phyloP scores from a whole-genome alignment of 805 yeast genomes.

The Lipomyces sp. region DNA sequence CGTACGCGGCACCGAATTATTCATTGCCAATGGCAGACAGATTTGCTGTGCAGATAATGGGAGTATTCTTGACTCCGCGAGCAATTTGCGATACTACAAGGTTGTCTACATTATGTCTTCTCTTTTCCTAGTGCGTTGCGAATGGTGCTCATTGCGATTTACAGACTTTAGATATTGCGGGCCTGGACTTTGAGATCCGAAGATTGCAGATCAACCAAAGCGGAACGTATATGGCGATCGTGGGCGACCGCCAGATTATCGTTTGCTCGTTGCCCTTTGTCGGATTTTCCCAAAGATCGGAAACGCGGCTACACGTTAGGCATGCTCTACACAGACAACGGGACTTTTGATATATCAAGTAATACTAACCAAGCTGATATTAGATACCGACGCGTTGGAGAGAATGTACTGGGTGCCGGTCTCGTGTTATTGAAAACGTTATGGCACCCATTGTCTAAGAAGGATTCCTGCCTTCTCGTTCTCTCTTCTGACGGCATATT shows the following conservation, averaged over 20 bases:
- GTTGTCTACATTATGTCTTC: slow-evolving; percentile 1
- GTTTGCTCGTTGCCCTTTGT: slow-evolving; percentile 19
- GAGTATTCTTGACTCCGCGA: slow-evolving; percentile 7
- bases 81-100: slow-evolving; percentile 9
- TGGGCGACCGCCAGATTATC: slow-evolving; percentile 20
- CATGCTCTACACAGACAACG: not conserved
- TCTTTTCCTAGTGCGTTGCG: not conserved
- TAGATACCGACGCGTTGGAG: slow-evolving; percentile 7
- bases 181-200: slow-evolving; percentile 17
- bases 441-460: slow-evolving; percentile 29
- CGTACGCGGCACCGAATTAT: slow-evolving; percentile 22
- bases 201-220: slow-evolving; percentile 19
- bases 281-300: slow-evolving; percentile 15
- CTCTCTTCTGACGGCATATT: slow-evolving; percentile 15
- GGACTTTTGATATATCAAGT: not conserved
- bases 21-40: slow-evolving; percentile 13
- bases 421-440: slow-evolving; percentile 13
- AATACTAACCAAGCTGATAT: not conserved
- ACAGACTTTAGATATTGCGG: slow-evolving; percentile 17
- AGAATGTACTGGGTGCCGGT: not conserved
- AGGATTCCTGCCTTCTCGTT: slow-evolving; percentile 20
- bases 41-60: slow-evolving; percentile 19
- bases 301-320: not conserved
- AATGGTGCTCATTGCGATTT: not conserved
- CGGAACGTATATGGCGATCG: slow-evolving; percentile 25